Base-by-base conservation (phyloP, 148 eudicot species). In the Arbutus unedo region DNA sequence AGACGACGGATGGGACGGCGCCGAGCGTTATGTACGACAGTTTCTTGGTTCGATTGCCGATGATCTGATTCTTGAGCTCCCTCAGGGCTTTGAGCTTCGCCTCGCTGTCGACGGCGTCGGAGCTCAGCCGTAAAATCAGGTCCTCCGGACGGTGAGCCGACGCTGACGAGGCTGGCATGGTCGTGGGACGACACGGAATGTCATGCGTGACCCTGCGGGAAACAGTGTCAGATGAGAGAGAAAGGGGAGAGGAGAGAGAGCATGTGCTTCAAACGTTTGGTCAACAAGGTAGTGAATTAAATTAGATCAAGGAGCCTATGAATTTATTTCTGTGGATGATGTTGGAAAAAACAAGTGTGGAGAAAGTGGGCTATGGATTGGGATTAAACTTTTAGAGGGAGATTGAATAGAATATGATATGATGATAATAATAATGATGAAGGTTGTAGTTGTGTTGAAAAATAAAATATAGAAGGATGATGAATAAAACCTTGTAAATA, bases 1-100 rank as follows among this genome's bases (percentile, higher is more conserved):
- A 78, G 60, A 89, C 91, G 48, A 96, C 93, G 85, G 88, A 82
- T 3, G 97, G 93, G 23, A 94, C 91, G 11, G 95, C 99, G 83
- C 92, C 98, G 31, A 91, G 90, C 87, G 90, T 90, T 81, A 94
- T 83, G 81, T 88, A 96, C 4, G 92, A 85, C 48, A 94, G 86
- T 87, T 96, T 96, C 83, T 91, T 93, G 13, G 99, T 96, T 16
- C 94, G 97, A 81, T 94, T 96, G 54, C 99, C 99, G 76, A 96
- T 96, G 48, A 96, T 96, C 82, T 92, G 98, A 59, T 96, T 96
- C 90, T 96, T 96, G 80, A 96, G 87, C 59, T 96, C 94, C 48
- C 98, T 78, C 4, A 96, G 87, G 56, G 94, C 91, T 80, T 92
- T 94, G 81, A 94, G 93, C 85, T 89, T 96, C 21, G 85, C 82